Evolutionary conservation across 2,329 filamentous ascomycete genomes (phyloP).

Genomic region (Hysterium pulicare): DNA sequence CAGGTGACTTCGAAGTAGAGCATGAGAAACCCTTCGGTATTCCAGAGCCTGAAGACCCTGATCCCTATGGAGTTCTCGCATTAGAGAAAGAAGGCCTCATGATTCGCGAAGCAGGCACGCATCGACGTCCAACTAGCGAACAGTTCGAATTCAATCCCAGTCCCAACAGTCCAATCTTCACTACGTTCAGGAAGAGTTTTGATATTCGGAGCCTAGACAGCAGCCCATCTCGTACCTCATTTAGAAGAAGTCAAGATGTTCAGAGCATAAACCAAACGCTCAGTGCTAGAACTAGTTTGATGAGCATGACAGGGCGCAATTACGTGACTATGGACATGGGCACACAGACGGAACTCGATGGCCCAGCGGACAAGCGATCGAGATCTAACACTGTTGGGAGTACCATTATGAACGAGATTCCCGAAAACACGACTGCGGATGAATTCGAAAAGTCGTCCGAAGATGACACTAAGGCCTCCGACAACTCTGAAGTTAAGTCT

Average conservation of each 20-base stretch:
- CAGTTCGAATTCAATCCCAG: conserved; percentile 79
- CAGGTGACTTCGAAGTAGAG: conserved; percentile 66
- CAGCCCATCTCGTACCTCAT: conserved; percentile 20
- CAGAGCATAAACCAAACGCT: neutral
- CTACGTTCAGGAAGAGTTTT: conserved; percentile 63
- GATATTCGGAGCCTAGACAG: conserved; percentile 61
- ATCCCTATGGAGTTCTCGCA: conserved; percentile 86
- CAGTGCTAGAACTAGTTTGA: conserved; percentile 69
- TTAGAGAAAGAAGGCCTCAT: conserved; percentile 87
- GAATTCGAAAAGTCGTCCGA: conserved; percentile 10
- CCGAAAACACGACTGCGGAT: conserved; percentile 26
- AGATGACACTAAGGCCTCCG: neutral
- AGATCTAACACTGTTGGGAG: conserved; percentile 16
- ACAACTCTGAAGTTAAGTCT: conserved; percentile 32
- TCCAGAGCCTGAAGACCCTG: conserved; percentile 75
- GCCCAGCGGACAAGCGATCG: conserved; percentile 23
- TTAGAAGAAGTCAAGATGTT: conserved; percentile 55
- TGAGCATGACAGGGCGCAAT: conserved; percentile 62
- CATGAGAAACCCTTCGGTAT: conserved; percentile 66
- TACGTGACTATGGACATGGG: conserved; percentile 65
- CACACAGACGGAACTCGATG: conserved; percentile 58
- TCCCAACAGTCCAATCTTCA: conserved; percentile 68
- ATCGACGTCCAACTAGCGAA: conserved; percentile 68
- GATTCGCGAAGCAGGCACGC: conserved; percentile 83
- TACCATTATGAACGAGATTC: conserved; percentile 32